Percentiles rank a stretch among this genome's conserved stretches.
These are phyloP conservation scores for Colletotrichum sp. DNA, from an alignment of 2,329 filamentous ascomycete genomes.

Conservation along the genomic window DNA sequence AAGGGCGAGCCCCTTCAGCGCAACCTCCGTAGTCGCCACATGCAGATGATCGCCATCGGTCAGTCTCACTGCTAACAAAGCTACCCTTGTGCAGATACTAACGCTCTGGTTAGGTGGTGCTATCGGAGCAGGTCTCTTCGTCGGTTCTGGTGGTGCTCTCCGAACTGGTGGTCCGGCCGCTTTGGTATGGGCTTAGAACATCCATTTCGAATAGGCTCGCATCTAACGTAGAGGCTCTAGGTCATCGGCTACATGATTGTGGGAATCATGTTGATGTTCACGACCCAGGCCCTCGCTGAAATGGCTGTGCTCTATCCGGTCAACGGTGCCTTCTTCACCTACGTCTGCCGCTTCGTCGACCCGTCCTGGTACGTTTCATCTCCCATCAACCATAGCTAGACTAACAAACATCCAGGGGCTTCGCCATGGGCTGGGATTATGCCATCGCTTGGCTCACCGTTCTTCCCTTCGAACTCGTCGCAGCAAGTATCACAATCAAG, in stretches of 20 bases:
- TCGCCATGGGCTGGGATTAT: slow-evolving; percentile 59
- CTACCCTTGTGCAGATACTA: slow-evolving; percentile 25
- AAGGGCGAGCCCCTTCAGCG: slow-evolving; percentile 32
- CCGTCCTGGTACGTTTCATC: slow-evolving; percentile 51
- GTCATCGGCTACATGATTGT: slow-evolving; percentile 59
- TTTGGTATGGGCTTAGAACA: slow-evolving; percentile 40
- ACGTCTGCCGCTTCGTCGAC: slow-evolving; percentile 65
- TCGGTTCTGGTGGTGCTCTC: slow-evolving; percentile 61
- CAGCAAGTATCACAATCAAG: slow-evolving; percentile 75
- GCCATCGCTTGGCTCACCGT: slow-evolving; percentile 72
- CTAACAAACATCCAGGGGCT: slow-evolving; percentile 42
- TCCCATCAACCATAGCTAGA: not conserved
- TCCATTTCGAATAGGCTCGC: not conserved
- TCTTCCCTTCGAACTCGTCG: slow-evolving; percentile 74
- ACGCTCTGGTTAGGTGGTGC: slow-evolving; percentile 56
- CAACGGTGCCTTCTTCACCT: slow-evolving; percentile 68
- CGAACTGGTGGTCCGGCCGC: slow-evolving; percentile 51
- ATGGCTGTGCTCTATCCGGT: slow-evolving; percentile 67
- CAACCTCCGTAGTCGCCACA: slow-evolving; percentile 57
- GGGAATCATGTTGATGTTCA: slow-evolving; percentile 66
- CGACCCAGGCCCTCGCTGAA: slow-evolving; percentile 65
- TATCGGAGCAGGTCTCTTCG: slow-evolving; percentile 70
- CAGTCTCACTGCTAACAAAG: not conserved
- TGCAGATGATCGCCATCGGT: slow-evolving; percentile 69
- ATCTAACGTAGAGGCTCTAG: not conserved